A percentile compares a stretch with the other conserved stretches of the same genome.
Evolutionary conservation across 495 filamentous ascomycete species (phyloP).

Genomic region (Neurospora sp.): DNA sequence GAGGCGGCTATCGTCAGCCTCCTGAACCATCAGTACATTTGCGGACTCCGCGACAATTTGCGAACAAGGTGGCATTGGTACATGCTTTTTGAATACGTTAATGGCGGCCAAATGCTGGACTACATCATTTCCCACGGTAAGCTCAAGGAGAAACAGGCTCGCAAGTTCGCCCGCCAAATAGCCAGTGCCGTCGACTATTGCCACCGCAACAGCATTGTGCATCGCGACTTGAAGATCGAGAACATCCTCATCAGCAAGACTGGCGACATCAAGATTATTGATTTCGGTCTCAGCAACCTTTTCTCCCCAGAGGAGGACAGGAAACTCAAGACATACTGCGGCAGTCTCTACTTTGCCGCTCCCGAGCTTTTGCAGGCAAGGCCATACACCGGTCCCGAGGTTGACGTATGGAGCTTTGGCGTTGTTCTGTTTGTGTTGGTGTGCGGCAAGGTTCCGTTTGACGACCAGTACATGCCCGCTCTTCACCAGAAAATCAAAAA

Average conservation of each 20-base stretch:
- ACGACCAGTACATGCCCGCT: constrained; percentile 98
- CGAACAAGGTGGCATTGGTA: constrained; percentile 98
- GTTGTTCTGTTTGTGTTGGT: constrained; percentile 98
- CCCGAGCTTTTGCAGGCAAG: constrained; percentile 90
- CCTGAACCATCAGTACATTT: constrained; percentile 92
- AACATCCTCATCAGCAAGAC: constrained; percentile 99
- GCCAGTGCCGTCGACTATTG: constrained; percentile 98
- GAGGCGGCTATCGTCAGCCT: constrained; percentile 97
- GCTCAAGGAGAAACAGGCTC: constrained; percentile 95
- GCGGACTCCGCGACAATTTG: constrained; percentile 89
- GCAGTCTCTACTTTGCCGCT: constrained; percentile 95
- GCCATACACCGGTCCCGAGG: constrained; percentile 91
- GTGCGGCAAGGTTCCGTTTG: constrained; percentile 96
- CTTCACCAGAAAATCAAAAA: constrained; percentile 99
- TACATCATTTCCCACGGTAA: constrained; percentile 99
- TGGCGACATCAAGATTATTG: constrained; percentile 99
- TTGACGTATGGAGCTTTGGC: constrained; percentile 98
- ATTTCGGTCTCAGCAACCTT: constrained; percentile 95
- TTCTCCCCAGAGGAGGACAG: constrained; percentile 72
- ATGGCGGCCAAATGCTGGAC: constrained; percentile 98
- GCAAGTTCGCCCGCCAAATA: constrained; percentile 96
- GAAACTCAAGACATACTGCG: constrained; percentile 88
- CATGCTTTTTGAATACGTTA: constrained; percentile 99
- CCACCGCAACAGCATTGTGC: constrained; percentile 97
- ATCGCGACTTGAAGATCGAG: constrained; percentile 96